Conservation (phyloP, 257 asterid species). For the Haberlea rhodopensis region DNA sequence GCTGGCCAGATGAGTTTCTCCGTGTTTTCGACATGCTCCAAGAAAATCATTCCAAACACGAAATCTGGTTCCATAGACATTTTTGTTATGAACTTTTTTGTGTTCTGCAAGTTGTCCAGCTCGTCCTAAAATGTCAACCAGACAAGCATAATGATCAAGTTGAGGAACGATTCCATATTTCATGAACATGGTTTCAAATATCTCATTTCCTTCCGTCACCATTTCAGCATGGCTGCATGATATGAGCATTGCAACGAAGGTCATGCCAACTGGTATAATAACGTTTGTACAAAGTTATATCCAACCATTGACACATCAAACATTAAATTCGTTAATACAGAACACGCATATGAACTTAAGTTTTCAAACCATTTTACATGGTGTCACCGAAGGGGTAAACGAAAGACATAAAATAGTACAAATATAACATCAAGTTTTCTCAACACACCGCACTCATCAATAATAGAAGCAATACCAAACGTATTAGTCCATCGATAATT, state of each 20-base stretch:
- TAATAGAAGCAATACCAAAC: conserved; percentile 2
- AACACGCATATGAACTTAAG: not conserved
- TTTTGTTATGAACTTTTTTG: conserved; percentile 45
- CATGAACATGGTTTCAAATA: conserved; percentile 52
- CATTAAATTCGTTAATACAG: not conserved
- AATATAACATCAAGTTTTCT: not conserved
- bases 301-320: not conserved
- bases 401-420: not conserved
- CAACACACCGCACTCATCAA: conserved; percentile 10
- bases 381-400: not conserved
- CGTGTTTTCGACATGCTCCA: conserved; percentile 82
- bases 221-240: conserved; percentile 84
- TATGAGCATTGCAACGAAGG: conserved; percentile 70
- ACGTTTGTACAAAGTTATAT: not conserved
- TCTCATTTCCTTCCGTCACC: conserved; percentile 62
- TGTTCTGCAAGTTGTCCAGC: conserved; percentile 64
- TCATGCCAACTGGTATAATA: conserved; percentile 50
- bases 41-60: conserved; percentile 89
- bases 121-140: conserved; percentile 70
- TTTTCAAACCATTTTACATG: not conserved
- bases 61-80: conserved; percentile 75
- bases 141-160: conserved; percentile 82
- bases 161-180: conserved; percentile 66
- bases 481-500: not conserved
- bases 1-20: conserved; percentile 51